Evolutionary conservation across 2,329 filamentous ascomycete species (phyloP).

Genomic region (Penicillium sp.): DNA sequence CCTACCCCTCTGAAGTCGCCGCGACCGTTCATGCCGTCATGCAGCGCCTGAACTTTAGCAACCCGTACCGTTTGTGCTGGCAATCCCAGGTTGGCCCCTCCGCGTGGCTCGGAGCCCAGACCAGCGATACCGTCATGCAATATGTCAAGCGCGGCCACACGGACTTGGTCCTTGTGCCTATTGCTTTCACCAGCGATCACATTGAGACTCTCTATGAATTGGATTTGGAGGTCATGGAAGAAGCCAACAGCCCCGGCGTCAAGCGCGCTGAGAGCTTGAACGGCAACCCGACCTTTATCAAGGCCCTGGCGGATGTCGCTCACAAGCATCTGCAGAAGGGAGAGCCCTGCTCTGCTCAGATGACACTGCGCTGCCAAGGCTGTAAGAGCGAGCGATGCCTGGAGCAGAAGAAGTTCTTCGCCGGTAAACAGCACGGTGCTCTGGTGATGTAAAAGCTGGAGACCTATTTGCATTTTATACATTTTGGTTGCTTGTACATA

Average conservation of each 20-base stretch:
- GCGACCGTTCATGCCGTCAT: slow-evolving; percentile 98
- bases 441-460: slow-evolving; percentile 29
- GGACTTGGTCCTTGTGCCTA: slow-evolving; percentile 86
- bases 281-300: slow-evolving; percentile 84
- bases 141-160: slow-evolving; percentile 90
- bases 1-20: slow-evolving; percentile 92
- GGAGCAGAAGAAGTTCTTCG: slow-evolving; percentile 68
- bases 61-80: slow-evolving; percentile 94
- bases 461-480: slow-evolving; percentile 3
- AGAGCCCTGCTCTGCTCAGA: slow-evolving; percentile 72
- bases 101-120: slow-evolving; percentile 94
- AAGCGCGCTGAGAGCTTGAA: slow-evolving; percentile 92
- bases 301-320: slow-evolving; percentile 83
- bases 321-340: slow-evolving; percentile 73
- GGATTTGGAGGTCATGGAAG: slow-evolving; percentile 91
- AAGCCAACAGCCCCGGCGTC: slow-evolving; percentile 71
- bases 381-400: slow-evolving; percentile 87
- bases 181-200: slow-evolving; percentile 98
- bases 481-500: slow-evolving; percentile 5
- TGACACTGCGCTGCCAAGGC: slow-evolving; percentile 87
- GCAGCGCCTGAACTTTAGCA: slow-evolving; percentile 79
- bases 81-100: slow-evolving; percentile 96
- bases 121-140: slow-evolving; percentile 78
- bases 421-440: slow-evolving; percentile 37
- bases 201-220: slow-evolving; percentile 96